Evolutionary conservation across 108 stramenopile genomes (phyloP), one percentile per base, ranked within the genome.

Genomic region (Fistulifera pelliculosa): DNA sequence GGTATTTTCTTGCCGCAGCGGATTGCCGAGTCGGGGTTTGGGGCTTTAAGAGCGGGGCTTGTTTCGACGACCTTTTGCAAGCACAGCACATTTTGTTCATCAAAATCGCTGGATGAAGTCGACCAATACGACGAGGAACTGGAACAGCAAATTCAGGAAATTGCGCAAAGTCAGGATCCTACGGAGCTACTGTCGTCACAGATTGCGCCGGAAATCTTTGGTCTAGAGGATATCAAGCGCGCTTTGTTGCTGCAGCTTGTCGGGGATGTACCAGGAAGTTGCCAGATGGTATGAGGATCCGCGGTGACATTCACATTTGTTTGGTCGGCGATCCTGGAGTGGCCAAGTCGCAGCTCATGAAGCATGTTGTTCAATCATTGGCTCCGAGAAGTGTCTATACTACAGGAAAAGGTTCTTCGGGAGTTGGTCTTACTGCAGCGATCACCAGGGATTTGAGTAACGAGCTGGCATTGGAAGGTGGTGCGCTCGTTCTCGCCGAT

Each of bases 321-420:
- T 83, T 98, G 42, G 93, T 98, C 91, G 98, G 98, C 10, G 99
- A 99, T 77, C 99, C 99, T 0, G 99, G 99, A 62, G 96, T 98
- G 35, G 99, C 99, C 58, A 99, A 99, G 63, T 94, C 91, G 11
- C 99, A 99, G 72, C 73, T 99, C 43, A 74, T 99, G 50, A 97
- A 98, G 67, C 95, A 98, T 64, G 94, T 98, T 38, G 21, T 19
- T 4, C 44, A 45, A 21, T 74, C 72, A 6, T 83, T 96, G 49
- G 96, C 97, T 7, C 99, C 99, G 7, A 69, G 99, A 15, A 94
- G 95, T 27, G 95, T 99, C 7, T 99, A 99, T 69, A 99, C 97
- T 15, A 99, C 99, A 16, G 96, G 93, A 17, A 98, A 98, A 62
- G 99, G 99, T 15, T 88, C 87, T 58, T 93, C 91, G 17, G 97